Base-by-base conservation (phyloP, 257 asterid genomes). In the Paulownia fortunei region DNA sequence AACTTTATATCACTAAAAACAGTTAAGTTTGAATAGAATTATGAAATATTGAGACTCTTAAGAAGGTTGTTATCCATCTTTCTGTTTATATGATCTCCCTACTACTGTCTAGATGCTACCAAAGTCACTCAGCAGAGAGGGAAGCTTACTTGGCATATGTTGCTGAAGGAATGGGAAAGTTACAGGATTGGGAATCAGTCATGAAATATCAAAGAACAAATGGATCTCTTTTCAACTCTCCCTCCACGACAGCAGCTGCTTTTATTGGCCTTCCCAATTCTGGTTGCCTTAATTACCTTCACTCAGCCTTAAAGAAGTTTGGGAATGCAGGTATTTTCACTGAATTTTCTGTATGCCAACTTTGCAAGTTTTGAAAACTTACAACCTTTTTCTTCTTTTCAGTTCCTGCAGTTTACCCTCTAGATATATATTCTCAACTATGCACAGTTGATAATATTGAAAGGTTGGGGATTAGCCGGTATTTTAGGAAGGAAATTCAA, bases 231-330 rank as follows among this genome's bases (percentile, higher is more conserved):
- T 93, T 93, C 87, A 90, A 93, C 84, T 91, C 90, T 79, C 98
- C 99, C 11, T 91, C 99, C 1, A 84, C 98, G 0, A 89, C 98
- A 37, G 97, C 98, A 34, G 94, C 98, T 80, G 94, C 97, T 82
- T 86, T 60, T 68, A 85, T 85, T 78, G 83, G 76, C 79, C 76
- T 71, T 76, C 87, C 69, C 4, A 79, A 93, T 90, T 72, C 88
- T 55, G 89, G 64, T 12, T 93, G 91, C 84, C 92, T 89, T 46
- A 75, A 66, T 76, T 95, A 93, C 90, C 90, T 95, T 39, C 64
- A 56, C 54, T 81, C 87, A 34, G 86, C 87, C 54, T 62, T 89
- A 37, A 79, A 81, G 78, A 89, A 82, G 82, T 88, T 89, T 72
- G 97, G 96, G 60, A 73, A 79, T 87, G 88, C 97, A 26, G 99